Evolutionary conservation across 306 rosid genomes (phyloP), one percentile per base, ranked within the genome.

Genomic region (Lagenaria siceraria): DNA sequence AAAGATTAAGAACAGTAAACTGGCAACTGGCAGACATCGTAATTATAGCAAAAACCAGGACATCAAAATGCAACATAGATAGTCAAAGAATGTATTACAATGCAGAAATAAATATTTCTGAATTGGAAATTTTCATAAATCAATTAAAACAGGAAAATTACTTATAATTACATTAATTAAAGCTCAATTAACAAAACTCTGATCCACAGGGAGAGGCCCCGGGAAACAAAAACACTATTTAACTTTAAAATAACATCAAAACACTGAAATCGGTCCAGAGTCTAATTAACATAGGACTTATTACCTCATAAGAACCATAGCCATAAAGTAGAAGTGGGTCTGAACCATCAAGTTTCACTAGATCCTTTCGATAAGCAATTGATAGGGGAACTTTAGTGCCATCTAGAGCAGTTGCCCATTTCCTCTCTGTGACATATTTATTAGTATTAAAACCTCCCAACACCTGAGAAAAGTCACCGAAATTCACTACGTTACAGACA

Each of bases 231-330:
- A 22, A 69, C 55, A 69, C 75, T 24, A n/a, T n/a, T 68, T 22
- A 4, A 15, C 13, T 71, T 71, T 48, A 24, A 46, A 43, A 25
- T 25, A 71, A 71, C 58, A 46, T 71, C 58, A 1, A 70, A 4
- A 7, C 4, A 13, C 56, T 15, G 40, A 71, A 15, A 46, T 46
- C 40, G 1, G 76, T 48, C 22, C 11, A 46, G 29, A 48, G 11
- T 19, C 66, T 49, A 49, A 46, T 15, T 25, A 48, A 48, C 59
- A 43, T 4, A 8, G 40, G 24, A 25, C 52, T 49, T 82, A 54
- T 77, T 92, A 91, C 98, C 98, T 94, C 97, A 76, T 94, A 94
- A 24, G 98, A 94, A 35, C 98, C 98, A 61, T 94, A 94, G 82
- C 98, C 98, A 69, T 94, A 89, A 77, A 94, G 98, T 65, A 92